phyloP scores from a whole-genome alignment of 2,329 filamentous ascomycete genomes.

The Epichloe sibirici region DNA sequence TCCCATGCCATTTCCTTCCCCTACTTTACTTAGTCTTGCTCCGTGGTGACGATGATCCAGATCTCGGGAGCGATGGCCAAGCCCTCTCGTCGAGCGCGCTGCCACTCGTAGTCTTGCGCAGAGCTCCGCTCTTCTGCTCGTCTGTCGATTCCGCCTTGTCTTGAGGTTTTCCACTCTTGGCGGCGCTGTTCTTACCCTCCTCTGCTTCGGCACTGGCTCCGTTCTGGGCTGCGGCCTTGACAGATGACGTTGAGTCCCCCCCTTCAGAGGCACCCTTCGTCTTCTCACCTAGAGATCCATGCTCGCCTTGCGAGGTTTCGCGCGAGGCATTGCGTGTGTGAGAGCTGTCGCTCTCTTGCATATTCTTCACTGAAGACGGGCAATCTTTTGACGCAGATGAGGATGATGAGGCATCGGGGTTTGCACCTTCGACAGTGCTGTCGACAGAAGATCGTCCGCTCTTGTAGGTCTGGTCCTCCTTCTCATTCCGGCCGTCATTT shows the following conservation, averaged over 20 bases:
- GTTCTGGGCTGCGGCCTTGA: not conserved
- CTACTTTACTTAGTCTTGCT: not conserved
- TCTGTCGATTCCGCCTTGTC: not conserved
- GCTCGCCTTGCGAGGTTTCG: not conserved
- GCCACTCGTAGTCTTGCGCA: not conserved
- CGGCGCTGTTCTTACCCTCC: not conserved
- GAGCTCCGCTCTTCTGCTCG: not conserved
- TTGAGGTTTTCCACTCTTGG: not conserved
- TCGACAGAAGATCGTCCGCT: not conserved
- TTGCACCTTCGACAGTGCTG: not conserved
- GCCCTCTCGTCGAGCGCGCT: constrained; percentile 1
- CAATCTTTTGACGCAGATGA: not conserved
- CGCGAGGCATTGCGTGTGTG: not conserved
- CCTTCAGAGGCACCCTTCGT: too few species aligned
- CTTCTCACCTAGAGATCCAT: not conserved
- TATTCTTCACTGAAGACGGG: not conserved
- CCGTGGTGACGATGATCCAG: not conserved
- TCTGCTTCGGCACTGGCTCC: not conserved
- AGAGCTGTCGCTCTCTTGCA: too few species aligned
- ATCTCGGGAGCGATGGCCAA: constrained; percentile 3
- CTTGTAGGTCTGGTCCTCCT: not conserved
- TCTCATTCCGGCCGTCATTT: not conserved
- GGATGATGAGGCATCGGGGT: not conserved
- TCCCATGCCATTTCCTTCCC: not conserved
- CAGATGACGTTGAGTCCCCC: not conserved